phyloP scores from a whole-genome alignment of 2,329 filamentous ascomycete genomes.

The Pyrenochaeta sp. region DNA sequence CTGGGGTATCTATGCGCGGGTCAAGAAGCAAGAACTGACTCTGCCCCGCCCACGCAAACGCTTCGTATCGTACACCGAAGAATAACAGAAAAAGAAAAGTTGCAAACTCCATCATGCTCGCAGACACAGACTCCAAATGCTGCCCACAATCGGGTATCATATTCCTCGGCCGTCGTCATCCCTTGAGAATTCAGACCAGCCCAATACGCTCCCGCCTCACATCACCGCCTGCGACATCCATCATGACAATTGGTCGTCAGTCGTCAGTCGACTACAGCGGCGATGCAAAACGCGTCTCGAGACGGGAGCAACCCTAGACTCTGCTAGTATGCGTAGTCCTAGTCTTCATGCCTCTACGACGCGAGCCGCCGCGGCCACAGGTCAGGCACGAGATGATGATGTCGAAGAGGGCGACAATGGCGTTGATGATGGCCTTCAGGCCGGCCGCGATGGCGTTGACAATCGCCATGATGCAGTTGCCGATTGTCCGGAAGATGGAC shows the following conservation, averaged over 20 bases:
- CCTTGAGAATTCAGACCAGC: no score
- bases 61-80: constrained; percentile 15
- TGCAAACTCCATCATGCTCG: constrained; percentile 14
- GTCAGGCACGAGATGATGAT: constrained; percentile 60
- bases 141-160: not conserved
- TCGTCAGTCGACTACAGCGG: no score
- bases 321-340: constrained; percentile 47
- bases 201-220: constrained; percentile 19
- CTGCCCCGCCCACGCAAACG: constrained; percentile 9
- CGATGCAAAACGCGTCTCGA: no score
- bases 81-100: constrained; percentile 7
- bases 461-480: constrained; percentile 56
- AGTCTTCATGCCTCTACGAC: constrained; percentile 44
- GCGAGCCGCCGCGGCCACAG: constrained; percentile 54
- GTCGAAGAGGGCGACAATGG: constrained; percentile 58
- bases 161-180: not conserved
- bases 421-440: constrained; percentile 57
- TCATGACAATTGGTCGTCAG: constrained; percentile 10
- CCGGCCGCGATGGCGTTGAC: constrained; percentile 56
- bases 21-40: constrained; percentile 24
- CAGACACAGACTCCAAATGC: constrained; percentile 5
- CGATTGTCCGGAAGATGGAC: constrained; percentile 56
- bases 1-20: constrained; percentile 33
- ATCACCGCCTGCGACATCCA: constrained; percentile 18
- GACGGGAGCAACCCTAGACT: constrained; percentile 42